Evolutionary conservation across 495 filamentous ascomycete species (phyloP), one percentile per base, ranked within the genome.

Genomic region (Parathielavia appendiculata): DNA sequence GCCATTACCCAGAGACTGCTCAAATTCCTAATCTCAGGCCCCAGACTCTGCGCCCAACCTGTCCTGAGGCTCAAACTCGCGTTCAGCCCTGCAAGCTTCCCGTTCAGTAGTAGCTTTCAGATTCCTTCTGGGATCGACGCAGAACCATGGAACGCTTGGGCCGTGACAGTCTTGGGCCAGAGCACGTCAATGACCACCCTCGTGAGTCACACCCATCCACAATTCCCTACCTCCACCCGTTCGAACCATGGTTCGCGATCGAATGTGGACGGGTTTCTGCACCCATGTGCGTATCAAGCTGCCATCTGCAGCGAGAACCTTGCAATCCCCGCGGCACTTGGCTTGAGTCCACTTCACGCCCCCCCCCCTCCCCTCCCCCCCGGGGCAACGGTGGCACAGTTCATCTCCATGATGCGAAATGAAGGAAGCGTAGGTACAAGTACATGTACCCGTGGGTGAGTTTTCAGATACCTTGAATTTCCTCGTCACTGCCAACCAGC

Each of bases 161-260:
- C 56, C 57, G 64, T 59, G 23, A 59, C 57, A 62, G 30, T n/a
- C 54, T 49, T 49, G 20, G 54, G 52, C 60, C 53, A 58, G 62
- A 67, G 67, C 62, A 59, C 59, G 51, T 56, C 56, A 56, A 63
- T n/a, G n/a, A n/a, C n/a, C n/a, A n/a, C n/a, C n/a, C n/a, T n/a
- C n/a, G 59, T 54, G 45, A 14, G 44, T 44, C 51, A 48, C 52
- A 56, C 44, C n/a, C 55, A 32, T 57, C 45, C 53, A 39, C n/a
- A 10, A 34, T 41, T 48, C 58, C 53, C 23, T 57, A 36, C 46
- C 46, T 62, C 60, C 59, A 61, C 57, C 54, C 59, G 60, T 46
- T 63, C 61, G 59, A 62, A 59, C 59, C 54, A 46, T 50, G 6
- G 36, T 58, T 66, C 59, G 19, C 30, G 26, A 61, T 43, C 36